Evolutionary conservation across 352 stramenopile genomes (phyloP), one percentile per base, ranked within the genome.

Genomic region (Peronospora tabacina): DNA sequence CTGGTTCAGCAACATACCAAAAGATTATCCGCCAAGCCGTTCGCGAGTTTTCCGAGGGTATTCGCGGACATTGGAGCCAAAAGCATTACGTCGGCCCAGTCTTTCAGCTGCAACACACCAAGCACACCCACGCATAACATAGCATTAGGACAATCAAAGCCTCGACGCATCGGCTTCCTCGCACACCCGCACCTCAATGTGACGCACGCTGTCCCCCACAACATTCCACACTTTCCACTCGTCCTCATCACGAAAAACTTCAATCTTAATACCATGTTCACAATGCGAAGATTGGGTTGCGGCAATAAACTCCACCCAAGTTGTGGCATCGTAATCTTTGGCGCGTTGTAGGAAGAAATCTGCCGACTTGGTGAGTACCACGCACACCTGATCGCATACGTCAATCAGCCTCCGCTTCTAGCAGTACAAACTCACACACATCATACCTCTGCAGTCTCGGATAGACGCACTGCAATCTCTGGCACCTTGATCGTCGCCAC

Each of bases 21-120:
- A 1, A 97, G 83, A 71, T 98, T 97, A 65, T 98, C 90, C 22
- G 93, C 96, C 19, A 98, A 64, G 15, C 95, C 95, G 54, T 95
- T 87, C 9, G 92, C 75, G 30, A 98, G 55, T 41, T 97, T 97
- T 13, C 63, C 86, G 5, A 97, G 52, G 6, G 86, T 94, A 44
- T 97, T 97, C 3, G 90, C 90, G 0, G 87, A 97, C 36, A 96
- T 71, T 2, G 90, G 90, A 2, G 85, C 75, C 20, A 95, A 55
- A 2, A 98, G 30, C 44, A 96, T 68, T 38, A 96, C 59, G 52
- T 98, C 94, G 0, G 93, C 93, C 94, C 94, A 98, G 66, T 97
- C 90, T 50, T 97, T 90, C 15, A 98, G 55, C 82, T 95, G 45
- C n/a, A 61, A 8, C 10, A 32, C 29, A n/a, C 19, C 37, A n/a